Evolutionary conservation across 2,329 filamentous ascomycete species (phyloP).

Genomic region (Zalaria sp.): DNA sequence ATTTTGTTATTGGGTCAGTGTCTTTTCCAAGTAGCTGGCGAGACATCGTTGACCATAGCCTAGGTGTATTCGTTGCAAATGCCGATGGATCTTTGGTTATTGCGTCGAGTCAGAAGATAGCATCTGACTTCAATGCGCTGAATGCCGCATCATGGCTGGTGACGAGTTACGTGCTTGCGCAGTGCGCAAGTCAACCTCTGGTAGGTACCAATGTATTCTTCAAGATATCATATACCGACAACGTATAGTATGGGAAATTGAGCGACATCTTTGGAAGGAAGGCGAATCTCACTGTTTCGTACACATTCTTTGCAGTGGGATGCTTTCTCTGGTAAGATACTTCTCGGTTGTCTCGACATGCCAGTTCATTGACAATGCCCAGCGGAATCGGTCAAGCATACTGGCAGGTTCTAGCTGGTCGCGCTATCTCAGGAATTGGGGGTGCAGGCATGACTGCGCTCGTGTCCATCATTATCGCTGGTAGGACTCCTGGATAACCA

Average conservation of each 20-base stretch:
- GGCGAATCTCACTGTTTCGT: conserved; percentile 22
- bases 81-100: conserved; percentile 51
- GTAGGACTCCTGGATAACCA: not conserved
- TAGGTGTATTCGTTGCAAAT: conserved; percentile 51
- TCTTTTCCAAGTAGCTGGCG: not conserved
- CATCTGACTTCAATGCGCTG: conserved; percentile 30
- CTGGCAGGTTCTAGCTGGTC: not conserved
- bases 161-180: conserved; percentile 28
- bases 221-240: not conserved
- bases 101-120: conserved; percentile 46
- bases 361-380: not conserved
- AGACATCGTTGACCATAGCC: conserved; percentile 14
- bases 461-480: conserved; percentile 9
- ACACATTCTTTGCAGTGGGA: conserved; percentile 23
- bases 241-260: conserved; percentile 26
- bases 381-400: not conserved
- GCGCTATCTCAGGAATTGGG: conserved; percentile 21
- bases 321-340: not conserved
- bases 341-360: not conserved
- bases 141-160: conserved; percentile 29
- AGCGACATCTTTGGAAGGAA: conserved; percentile 33
- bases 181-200: conserved; percentile 25
- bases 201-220: not conserved
- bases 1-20: not conserved
- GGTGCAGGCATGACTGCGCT: conserved; percentile 30